phyloP scores from a whole-genome alignment of 2,329 filamentous ascomycete genomes.

The Beauveria rudraprayagi region DNA sequence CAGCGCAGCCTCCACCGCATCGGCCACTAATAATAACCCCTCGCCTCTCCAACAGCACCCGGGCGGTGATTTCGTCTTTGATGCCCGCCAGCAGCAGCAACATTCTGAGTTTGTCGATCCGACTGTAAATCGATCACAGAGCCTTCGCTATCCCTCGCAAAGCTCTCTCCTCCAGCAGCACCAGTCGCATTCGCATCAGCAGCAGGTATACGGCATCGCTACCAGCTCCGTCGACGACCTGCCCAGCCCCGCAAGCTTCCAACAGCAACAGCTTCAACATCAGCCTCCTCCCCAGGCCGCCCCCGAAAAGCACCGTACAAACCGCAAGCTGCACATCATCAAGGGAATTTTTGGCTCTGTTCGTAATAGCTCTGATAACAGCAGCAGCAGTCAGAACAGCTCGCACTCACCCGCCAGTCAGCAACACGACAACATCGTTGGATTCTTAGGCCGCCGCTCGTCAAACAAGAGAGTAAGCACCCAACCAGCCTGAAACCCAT shows the following conservation, averaged over 20 bases:
- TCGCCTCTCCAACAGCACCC: slow-evolving; percentile 16
- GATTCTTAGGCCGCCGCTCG: slow-evolving; percentile 44
- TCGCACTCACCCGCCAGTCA: slow-evolving; percentile 18
- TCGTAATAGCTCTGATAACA: slow-evolving; percentile 21
- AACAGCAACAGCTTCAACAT: slow-evolving; percentile 26
- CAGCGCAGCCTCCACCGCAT: slow-evolving; percentile 20
- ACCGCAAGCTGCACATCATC: slow-evolving; percentile 39
- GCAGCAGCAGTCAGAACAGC: slow-evolving; percentile 22
- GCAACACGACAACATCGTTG: slow-evolving; percentile 38
- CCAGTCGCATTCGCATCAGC: slow-evolving; percentile 22
- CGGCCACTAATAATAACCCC: slow-evolving; percentile 17
- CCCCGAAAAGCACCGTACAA: slow-evolving; percentile 38
- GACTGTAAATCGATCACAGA: slow-evolving; percentile 40
- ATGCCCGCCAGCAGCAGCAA: slow-evolving; percentile 24
- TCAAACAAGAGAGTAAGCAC: slow-evolving; percentile 49
- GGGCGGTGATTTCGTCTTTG: slow-evolving; percentile 21
- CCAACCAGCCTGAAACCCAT: slow-evolving; percentile 26
- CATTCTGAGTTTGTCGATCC: slow-evolving; percentile 37
- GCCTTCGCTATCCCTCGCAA: slow-evolving; percentile 37
- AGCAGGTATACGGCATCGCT: slow-evolving; percentile 24
- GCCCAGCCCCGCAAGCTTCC: slow-evolving; percentile 14
- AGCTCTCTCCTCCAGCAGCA: slow-evolving; percentile 23
- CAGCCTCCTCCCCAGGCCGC: slow-evolving; percentile 17
- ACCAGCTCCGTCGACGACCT: slow-evolving; percentile 20
- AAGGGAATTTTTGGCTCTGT: slow-evolving; percentile 44